Base-by-base conservation (phyloP, 2,329 filamentous ascomycete genomes). In the Mycocentrospora acerina region DNA sequence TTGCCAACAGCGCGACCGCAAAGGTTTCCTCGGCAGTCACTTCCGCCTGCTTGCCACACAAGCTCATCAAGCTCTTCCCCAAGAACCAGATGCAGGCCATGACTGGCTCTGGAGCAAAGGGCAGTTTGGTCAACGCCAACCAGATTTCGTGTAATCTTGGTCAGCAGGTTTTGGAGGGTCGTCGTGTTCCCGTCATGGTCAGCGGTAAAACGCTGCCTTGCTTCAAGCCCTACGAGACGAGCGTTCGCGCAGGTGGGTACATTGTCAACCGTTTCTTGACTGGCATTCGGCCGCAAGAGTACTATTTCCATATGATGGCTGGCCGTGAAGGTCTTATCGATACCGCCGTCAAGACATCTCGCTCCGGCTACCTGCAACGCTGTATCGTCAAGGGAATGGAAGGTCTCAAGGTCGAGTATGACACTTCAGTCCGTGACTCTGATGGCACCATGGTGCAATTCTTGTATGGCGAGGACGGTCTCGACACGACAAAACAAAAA, bases 311-410 rank as follows among this genome's bases (percentile, higher is more conserved):
- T 79, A 90, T 94, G 69, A 98, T 98, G 94, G 93, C 91, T 61
- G 94, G 94, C 57, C 83, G 93, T 72, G 94, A 98, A 77, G 93
- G 93, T 76, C 75, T 98, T 51, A 98, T 98, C 63, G 93, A 98
- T 78, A 98, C 93, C 14, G 93, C 93, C 49, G 93, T 98, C 67
- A 98, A 98, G 73, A 98, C 93, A 2, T 95, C 91, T 8, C 85
- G 93, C 62, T 97, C 93, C 18, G 94, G 93, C 44, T 98, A 98
- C 64, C 76, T 98, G 35, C 93, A 98, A 66, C 80, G 94, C 63
- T 98, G 93, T 77, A 78, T 98, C 47, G 94, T 98, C 73, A 98
- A 98, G 73, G 93, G 93, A 46, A 94, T 98, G 86, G 93, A 98
- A 69, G 93, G 93, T 4, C 76, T 97, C 29, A 86, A 83, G 57